Percentiles rank a stretch among this genome's conserved stretches.
Conservation (phyloP, 2,329 filamentous ascomycete species). For the Juglanconis juglandina region DNA sequence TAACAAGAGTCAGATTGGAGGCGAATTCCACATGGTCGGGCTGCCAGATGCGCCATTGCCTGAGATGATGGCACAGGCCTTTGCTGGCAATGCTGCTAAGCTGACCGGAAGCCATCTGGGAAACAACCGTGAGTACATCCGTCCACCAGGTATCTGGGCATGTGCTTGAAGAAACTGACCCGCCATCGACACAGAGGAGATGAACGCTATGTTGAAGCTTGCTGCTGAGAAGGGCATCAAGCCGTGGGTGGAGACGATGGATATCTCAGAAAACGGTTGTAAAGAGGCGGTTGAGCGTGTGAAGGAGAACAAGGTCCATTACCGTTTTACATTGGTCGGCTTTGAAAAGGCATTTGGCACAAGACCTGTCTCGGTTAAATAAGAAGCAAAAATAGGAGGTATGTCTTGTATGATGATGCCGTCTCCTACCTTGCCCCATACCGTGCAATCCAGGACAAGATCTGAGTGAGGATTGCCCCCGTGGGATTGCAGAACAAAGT, state of each 20-base stretch:
- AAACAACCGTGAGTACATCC: conserved; percentile 38
- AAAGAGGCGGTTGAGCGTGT: conserved; percentile 68
- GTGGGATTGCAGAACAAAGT: too few relatives aligned
- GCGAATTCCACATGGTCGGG: conserved; percentile 57
- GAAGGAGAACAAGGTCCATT: conserved; percentile 67
- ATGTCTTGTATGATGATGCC: too few relatives aligned
- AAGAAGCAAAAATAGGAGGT: neutral
- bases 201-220: conserved; percentile 55
- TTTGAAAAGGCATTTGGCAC: conserved; percentile 61
- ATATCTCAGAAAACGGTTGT: conserved; percentile 48
- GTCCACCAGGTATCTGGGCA: neutral
- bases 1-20: conserved; percentile 34
- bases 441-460: too few relatives aligned
- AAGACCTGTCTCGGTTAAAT: conserved; percentile 4
- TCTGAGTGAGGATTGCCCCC: too few relatives aligned
- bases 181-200: conserved; percentile 37
- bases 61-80: conserved; percentile 37
- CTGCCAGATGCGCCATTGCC: conserved; percentile 50
- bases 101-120: conserved; percentile 55
- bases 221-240: conserved; percentile 50
- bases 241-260: conserved; percentile 24
- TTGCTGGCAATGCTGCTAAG: conserved; percentile 37
- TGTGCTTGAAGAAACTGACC: neutral
- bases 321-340: conserved; percentile 67
- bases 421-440: too few relatives aligned